Conservation (phyloP, 1,139 yeast species). For the Blastobotrys capitulatus region DNA sequence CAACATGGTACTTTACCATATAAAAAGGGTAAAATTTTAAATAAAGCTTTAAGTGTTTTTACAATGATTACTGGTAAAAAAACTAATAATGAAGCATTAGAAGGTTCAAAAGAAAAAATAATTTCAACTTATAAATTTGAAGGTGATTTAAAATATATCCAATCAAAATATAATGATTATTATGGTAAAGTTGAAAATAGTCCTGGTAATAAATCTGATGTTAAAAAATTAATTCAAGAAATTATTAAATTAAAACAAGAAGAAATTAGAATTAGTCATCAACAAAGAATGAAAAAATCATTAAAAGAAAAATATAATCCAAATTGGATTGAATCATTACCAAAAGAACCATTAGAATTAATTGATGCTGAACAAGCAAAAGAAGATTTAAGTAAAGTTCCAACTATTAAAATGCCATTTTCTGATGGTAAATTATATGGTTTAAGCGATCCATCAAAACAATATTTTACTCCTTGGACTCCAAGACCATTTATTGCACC, state of each 20-base stretch:
- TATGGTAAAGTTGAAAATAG: conserved; percentile 8
- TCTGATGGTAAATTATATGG: conserved; percentile 62
- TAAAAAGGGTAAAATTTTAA: conserved; percentile 19
- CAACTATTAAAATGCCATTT: conserved; percentile 30
- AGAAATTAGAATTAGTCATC: conserved; percentile 40
- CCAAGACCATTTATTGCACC: conserved; percentile 93
- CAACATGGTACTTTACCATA: conserved; percentile 23
- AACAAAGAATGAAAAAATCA: conserved; percentile 21
- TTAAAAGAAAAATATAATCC: conserved; percentile 44
- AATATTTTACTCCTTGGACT: conserved; percentile 94
- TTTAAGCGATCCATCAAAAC: conserved; percentile 65
- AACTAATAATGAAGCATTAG: conserved; percentile 9
- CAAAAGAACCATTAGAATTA: conserved; percentile 41
- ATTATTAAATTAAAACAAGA: conserved; percentile 48
- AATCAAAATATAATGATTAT: conserved; percentile 11
- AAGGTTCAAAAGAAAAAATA: conserved; percentile 10
- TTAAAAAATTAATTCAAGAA: conserved; percentile 53
- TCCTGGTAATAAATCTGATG: conserved; percentile 31
- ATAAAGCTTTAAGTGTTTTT: conserved; percentile 24
- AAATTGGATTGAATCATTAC: conserved; percentile 52
- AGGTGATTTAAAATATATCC: conserved; percentile 4
- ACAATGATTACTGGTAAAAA: conserved; percentile 25
- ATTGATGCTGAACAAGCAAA: conserved; percentile 52
- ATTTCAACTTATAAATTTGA: conserved; percentile 6
- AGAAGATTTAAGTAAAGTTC: conserved; percentile 41